A percentile compares a stretch with the other conserved stretches of the same genome.
These are phyloP conservation scores for Ascobolus immersus DNA, from an alignment of 495 filamentous ascomycete genomes.

Conservation along the genomic window DNA sequence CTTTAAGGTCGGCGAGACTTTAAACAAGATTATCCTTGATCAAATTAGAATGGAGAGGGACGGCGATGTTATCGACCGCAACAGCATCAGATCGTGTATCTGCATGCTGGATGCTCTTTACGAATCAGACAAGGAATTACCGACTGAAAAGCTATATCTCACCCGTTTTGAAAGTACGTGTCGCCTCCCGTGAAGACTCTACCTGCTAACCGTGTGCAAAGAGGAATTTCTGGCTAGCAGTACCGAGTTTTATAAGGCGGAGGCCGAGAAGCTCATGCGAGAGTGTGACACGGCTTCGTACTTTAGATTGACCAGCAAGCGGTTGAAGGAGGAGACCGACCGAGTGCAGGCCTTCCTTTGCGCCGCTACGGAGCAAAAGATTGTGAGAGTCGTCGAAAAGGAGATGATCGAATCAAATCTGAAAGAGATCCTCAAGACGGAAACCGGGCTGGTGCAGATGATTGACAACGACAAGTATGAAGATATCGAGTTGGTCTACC, in stretches of 20 bases:
- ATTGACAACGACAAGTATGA: constrained; percentile 64
- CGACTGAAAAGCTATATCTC: constrained; percentile 57
- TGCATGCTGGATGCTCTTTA: constrained; percentile 84
- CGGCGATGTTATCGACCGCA: constrained; percentile 69
- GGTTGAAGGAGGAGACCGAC: constrained; percentile 54
- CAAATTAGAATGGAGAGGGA: constrained; percentile 79
- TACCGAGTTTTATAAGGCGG: constrained; percentile 42
- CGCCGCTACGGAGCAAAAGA: constrained; percentile 40
- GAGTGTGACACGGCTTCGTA: constrained; percentile 60
- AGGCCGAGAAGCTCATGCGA: constrained; percentile 47
- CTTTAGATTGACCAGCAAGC: constrained; percentile 46
- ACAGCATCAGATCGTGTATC: constrained; percentile 53
- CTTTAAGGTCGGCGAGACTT: constrained; percentile 34
- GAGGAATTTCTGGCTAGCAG: constrained; percentile 42
- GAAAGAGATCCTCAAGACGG: constrained; percentile 55
- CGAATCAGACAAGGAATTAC: constrained; percentile 47
- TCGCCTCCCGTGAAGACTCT: not conserved
- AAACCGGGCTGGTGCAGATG: constrained; percentile 72
- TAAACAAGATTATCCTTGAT: constrained; percentile 63
- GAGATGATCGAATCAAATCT: constrained; percentile 55
- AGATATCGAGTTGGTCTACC: constrained; percentile 51
- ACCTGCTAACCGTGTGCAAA: not conserved
- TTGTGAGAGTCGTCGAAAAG: constrained; percentile 49
- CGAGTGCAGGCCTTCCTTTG: constrained; percentile 60
- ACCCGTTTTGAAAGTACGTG: constrained; percentile 43